These are phyloP conservation scores for Umbelopsis isabellina DNA, from an alignment of 192 early-diverging fungal species.

Conservation along the genomic window DNA sequence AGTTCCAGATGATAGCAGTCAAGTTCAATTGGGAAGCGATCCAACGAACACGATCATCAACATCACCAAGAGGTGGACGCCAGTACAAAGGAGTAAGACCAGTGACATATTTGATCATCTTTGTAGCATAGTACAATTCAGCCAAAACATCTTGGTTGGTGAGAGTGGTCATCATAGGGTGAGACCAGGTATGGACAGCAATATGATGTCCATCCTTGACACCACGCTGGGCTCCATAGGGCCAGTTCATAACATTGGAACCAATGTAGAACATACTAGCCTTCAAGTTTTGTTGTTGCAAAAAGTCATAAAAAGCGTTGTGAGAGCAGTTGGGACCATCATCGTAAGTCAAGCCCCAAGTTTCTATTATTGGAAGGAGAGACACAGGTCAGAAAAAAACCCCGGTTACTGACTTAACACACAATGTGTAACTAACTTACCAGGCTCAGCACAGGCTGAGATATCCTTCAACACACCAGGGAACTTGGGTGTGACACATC, in stretches of 20 bases:
- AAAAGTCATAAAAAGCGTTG: conserved; percentile 45
- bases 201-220: conserved; percentile 61
- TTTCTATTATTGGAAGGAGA: conserved; percentile 15
- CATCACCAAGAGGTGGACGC: conserved; percentile 55
- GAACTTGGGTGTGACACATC: conserved; percentile 27
- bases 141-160: conserved; percentile 50
- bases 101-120: conserved; percentile 50
- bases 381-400: not conserved
- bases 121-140: conserved; percentile 62
- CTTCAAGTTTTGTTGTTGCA: conserved; percentile 48
- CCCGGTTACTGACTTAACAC: conserved; percentile 12
- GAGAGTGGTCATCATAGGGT: conserved; percentile 52
- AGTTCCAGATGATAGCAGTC: conserved; percentile 58
- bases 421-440: not conserved
- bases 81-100: conserved; percentile 56
- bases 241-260: conserved; percentile 45
- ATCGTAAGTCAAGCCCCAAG: conserved; percentile 51
- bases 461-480: conserved; percentile 31
- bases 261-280: conserved; percentile 47
- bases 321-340: conserved; percentile 59
- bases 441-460: conserved; percentile 37
- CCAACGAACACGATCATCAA: conserved; percentile 55
- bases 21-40: conserved; percentile 53
- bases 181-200: conserved; percentile 67
- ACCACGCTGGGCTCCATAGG: conserved; percentile 41